Evolutionary conservation across 768 basidiomycete species (phyloP), one percentile per base, ranked within the genome.

Genomic region (Terana coerulea): DNA sequence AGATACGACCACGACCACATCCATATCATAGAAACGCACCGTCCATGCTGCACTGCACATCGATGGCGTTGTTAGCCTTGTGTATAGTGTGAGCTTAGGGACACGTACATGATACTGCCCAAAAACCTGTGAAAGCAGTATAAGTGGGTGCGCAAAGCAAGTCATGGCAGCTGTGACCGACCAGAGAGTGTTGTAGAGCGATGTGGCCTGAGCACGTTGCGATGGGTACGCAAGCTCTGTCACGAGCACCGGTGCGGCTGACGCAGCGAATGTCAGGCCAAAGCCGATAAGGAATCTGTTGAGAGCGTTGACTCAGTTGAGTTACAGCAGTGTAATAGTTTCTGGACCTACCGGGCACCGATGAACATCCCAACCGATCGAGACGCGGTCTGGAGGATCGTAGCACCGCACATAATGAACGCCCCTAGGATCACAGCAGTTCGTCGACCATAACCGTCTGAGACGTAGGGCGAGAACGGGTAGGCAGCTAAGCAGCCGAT

Each of bases 191-290:
- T 74, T 74, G 60, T 73, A 76, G 26, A 70, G 59, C 12, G 74
- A 72, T 10, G 77, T 80, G 46, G 75, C 51, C 2, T 68, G 69
- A 11, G 66, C 73, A 34, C 76, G 75, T 56, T 79, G 73, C 8
- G 73, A 70, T 11, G 75, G 76, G 59, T 76, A 77, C 1, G 77
- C 71, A 17, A 80, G 59, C 65, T 81, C 78, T 33, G 76, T 73
- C 52, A 79, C 66, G 15, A 80, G 69, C 21, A 79, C 61, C 5
- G 78, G 78, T 3, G 79, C 75, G 29, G 77, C 69, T 42, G 66
- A 67, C 11, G 64, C 60, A 10, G 72, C 69, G 52, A 77, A 73
- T 4, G 69, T 66, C 35, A 71, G 66, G 21, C 75, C 74, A 53
- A 77, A 74, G 9, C 75, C 75, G 46, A 75, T 67, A 56, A 68